These are phyloP conservation scores for Botrytis elliptica DNA, from an alignment of 2,329 filamentous ascomycete species.

Conservation along the genomic window DNA sequence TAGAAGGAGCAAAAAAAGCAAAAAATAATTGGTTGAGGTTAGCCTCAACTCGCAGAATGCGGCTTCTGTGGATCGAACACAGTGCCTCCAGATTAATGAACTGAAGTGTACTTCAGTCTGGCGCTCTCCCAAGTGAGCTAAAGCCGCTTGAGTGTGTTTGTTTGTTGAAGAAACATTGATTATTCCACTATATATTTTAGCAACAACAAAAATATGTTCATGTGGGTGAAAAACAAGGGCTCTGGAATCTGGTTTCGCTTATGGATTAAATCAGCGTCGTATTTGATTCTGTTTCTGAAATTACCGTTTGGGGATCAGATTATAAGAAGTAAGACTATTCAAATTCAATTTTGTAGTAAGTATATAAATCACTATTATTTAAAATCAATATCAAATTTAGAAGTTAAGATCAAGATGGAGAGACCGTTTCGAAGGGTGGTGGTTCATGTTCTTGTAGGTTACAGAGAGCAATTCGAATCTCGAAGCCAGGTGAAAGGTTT, in stretches of 20 bases:
- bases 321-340: rapidly evolving
- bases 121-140: constrained; percentile 21
- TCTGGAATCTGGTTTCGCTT: not conserved
- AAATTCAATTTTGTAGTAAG: not conserved
- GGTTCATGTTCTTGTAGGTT: not conserved
- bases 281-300: not conserved
- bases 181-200: no score
- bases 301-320: not conserved
- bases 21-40: not conserved
- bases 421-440: not conserved
- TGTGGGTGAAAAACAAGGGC: no score
- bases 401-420: not conserved
- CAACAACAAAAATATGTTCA: no score
- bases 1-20: not conserved
- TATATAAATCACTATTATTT: not conserved
- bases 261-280: not conserved
- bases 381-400: no score
- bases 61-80: constrained; percentile 19
- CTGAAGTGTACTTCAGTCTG: constrained; percentile 19
- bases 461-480: not conserved
- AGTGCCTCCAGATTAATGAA: constrained; percentile 13
- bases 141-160: constrained; percentile 14
- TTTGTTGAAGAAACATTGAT: not conserved
- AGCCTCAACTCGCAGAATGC: constrained; percentile 18
- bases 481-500: not conserved